Conservation (phyloP, 805 yeast genomes). For the Komagataella mondaviorum region DNA sequence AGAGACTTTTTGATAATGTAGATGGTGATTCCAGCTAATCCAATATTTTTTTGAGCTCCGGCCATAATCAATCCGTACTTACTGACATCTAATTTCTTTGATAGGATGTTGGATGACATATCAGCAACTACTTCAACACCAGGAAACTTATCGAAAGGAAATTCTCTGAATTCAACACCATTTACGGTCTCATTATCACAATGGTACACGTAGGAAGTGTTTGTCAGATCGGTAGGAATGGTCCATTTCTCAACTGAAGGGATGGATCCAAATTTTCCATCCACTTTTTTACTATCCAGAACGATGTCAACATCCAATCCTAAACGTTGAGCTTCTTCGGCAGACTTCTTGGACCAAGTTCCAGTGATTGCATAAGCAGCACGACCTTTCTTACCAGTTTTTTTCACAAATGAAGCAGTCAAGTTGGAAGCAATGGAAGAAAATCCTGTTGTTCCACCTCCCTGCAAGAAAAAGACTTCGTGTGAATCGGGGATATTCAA, state of each 20-base stretch:
- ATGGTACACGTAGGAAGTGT: constrained; percentile 74
- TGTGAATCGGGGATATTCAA: constrained; percentile 80
- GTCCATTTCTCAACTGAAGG: constrained; percentile 57
- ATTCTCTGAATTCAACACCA: constrained; percentile 67
- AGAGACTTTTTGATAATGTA: constrained; percentile 80
- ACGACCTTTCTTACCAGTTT: constrained; percentile 61
- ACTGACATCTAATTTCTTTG: constrained; percentile 67
- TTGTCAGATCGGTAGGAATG: constrained; percentile 39
- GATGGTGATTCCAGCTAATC: constrained; percentile 88
- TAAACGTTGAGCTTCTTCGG: constrained; percentile 75
- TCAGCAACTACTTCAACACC: constrained; percentile 83
- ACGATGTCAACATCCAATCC: constrained; percentile 65
- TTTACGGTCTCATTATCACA: constrained; percentile 97
- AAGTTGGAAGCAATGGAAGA: constrained; percentile 78
- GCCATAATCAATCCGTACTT: constrained; percentile 87
- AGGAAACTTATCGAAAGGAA: constrained; percentile 42
- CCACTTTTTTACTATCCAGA: constrained; percentile 43
- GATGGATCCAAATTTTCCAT: constrained; percentile 51
- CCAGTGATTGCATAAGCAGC: constrained; percentile 90
- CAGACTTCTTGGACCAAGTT: constrained; percentile 82
- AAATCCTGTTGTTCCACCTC: constrained; percentile 96
- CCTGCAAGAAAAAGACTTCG: constrained; percentile 90
- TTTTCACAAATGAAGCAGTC: constrained; percentile 52
- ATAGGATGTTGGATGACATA: constrained; percentile 85
- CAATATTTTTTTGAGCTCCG: constrained; percentile 97